Percentiles rank a stretch among this genome's conserved stretches.
Evolutionary conservation across 2,329 filamentous ascomycete genomes (phyloP).

Genomic region (Hymenoscyphus fructigenus): DNA sequence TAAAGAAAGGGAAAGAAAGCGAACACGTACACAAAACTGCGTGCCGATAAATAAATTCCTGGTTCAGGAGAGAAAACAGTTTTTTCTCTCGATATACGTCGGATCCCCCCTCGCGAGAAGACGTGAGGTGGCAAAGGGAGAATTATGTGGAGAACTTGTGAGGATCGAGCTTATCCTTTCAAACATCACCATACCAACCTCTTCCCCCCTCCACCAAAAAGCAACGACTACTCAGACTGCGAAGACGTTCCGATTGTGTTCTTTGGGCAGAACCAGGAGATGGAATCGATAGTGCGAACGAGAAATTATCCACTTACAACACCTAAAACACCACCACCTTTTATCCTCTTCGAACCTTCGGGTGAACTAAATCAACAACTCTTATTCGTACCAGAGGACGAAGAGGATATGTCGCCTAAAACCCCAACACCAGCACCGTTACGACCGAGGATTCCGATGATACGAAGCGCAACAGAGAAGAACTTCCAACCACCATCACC

Average conservation of each 20-base stretch:
- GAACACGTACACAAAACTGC: neutral
- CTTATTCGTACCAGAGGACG: neutral
- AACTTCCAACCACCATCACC: neutral
- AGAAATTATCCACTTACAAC: neutral
- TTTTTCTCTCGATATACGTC: too few relatives aligned
- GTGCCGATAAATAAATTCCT: neutral
- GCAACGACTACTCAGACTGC: neutral
- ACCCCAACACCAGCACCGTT: neutral
- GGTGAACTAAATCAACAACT: neutral
- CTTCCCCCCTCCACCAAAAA: constrained; percentile 6
- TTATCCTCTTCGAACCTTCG: neutral
- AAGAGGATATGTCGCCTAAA: neutral
- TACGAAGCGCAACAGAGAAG: neutral
- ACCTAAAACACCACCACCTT: neutral
- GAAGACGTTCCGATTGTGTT: constrained; percentile 1
- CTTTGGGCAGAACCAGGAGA: neutral
- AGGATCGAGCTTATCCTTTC: constrained; percentile 7
- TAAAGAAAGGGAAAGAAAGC: neutral
- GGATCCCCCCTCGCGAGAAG: neutral
- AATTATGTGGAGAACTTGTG: neutral
- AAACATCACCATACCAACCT: neutral
- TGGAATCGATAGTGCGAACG: neutral
- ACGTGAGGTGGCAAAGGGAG: neutral
- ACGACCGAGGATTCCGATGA: neutral
- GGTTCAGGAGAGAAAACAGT: neutral